phyloP scores from a whole-genome alignment of 306 rosid genomes.

The Cucumis melo region DNA sequence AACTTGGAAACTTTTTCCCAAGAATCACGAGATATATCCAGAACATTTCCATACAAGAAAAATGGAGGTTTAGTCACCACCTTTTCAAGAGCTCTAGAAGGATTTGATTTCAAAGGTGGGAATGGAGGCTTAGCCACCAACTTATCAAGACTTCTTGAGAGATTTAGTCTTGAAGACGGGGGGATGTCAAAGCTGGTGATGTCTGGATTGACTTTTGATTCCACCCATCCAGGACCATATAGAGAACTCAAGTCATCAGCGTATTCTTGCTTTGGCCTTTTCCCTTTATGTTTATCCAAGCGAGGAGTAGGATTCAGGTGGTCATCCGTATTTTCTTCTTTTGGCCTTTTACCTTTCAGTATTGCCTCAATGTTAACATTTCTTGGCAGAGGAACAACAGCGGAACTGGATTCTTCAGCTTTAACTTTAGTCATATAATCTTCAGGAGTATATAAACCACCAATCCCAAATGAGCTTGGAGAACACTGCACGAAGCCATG shows the following conservation, averaged over 20 bases:
- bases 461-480: neutral
- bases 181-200: conserved; percentile 18
- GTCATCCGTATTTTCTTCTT: conserved; percentile 34
- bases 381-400: conserved; percentile 22
- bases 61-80: conserved; percentile 52
- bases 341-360: conserved; percentile 40
- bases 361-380: conserved; percentile 15
- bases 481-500: conserved; percentile 19
- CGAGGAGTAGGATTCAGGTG: conserved; percentile 13
- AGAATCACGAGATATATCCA: conserved; percentile 36
- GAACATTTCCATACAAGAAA: conserved; percentile 63
- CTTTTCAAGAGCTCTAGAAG: conserved; percentile 22
- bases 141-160: conserved; percentile 21
- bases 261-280: conserved; percentile 53
- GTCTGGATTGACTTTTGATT: conserved; percentile 36
- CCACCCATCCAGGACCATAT: conserved; percentile 33
- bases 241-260: conserved; percentile 22
- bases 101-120: conserved; percentile 23
- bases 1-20: conserved; percentile 71
- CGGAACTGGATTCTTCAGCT: conserved; percentile 21
- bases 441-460: neutral
- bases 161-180: conserved; percentile 23
- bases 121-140: conserved; percentile 52
- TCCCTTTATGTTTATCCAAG: conserved; percentile 23
- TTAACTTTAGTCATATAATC: conserved; percentile 26